phyloP scores from a whole-genome alignment of 441 rosid species.

The California macrophylla region DNA sequence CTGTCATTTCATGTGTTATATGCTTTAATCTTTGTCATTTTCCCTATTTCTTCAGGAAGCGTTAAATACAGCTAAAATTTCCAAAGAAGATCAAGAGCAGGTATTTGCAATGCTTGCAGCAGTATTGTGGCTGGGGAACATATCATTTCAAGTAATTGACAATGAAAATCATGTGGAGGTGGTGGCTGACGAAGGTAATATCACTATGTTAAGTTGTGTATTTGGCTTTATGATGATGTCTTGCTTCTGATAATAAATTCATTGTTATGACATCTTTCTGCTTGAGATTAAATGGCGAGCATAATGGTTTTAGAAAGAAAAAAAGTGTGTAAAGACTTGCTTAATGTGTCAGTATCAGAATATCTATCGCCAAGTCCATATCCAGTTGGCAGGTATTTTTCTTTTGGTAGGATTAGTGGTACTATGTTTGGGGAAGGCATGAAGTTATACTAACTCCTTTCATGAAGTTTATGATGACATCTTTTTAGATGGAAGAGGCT shows the following conservation, averaged over 20 bases:
- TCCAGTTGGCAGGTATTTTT: not conserved
- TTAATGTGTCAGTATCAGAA: not conserved
- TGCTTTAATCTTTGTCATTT: slow-evolving; percentile 13
- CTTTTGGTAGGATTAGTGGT: not conserved
- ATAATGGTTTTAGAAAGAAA: not conserved
- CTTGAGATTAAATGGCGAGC: not conserved
- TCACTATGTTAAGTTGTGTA: slow-evolving; percentile 4
- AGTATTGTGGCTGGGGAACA: slow-evolving; percentile 80
- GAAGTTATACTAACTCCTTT: not conserved
- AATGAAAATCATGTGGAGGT: slow-evolving; percentile 79
- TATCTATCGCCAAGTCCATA: not conserved
- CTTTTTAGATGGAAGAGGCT: not conserved
- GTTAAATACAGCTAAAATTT: slow-evolving; percentile 53
- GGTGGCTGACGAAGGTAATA: slow-evolving; percentile 64
- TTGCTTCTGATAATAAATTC: not conserved
- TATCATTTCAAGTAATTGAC: slow-evolving; percentile 63
- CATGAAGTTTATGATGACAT: not conserved
- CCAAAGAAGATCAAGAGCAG: slow-evolving; percentile 66
- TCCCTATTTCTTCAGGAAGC: slow-evolving; percentile 53
- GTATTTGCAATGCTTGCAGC: slow-evolving; percentile 73
- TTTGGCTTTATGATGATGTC: not conserved
- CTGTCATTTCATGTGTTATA: slow-evolving; percentile 12
- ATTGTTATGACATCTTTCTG: not conserved
- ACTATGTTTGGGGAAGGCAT: not conserved
- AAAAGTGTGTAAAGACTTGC: not conserved